Conservation (phyloP, 108 stramenopile genomes). For the Parietichytrium sp. region DNA sequence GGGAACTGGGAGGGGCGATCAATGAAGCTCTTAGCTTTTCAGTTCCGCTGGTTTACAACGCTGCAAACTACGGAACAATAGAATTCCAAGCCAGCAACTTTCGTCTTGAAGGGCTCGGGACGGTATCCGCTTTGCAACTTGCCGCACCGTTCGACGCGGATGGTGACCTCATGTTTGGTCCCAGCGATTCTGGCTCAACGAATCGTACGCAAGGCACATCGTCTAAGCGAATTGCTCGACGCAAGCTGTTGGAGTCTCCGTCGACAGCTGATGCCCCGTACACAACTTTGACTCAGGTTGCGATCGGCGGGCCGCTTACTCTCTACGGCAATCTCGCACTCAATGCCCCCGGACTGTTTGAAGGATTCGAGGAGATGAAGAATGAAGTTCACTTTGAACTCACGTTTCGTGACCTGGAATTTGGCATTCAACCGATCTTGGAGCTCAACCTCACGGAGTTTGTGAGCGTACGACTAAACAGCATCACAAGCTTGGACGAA, state of each 20-base stretch:
- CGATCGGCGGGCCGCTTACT: background rate
- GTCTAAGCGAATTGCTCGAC: background rate
- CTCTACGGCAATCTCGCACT: background rate
- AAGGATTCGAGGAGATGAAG: background rate
- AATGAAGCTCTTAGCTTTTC: background rate
- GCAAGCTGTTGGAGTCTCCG: no score
- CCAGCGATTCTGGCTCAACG: background rate
- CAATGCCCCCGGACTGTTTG: conserved; percentile 16
- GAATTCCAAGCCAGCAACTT: background rate
- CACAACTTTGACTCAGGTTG: background rate
- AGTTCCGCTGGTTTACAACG: conserved; percentile 34
- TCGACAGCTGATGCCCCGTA: background rate
- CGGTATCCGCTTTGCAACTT: background rate
- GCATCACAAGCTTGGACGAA: background rate
- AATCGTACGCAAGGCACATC: background rate
- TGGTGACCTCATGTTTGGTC: background rate
- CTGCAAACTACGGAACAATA: background rate
- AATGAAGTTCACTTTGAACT: background rate
- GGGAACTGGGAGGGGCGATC: background rate
- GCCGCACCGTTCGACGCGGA: background rate
- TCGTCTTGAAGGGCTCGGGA: background rate
- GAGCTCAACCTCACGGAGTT: background rate
- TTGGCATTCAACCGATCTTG: background rate
- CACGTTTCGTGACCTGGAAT: background rate
- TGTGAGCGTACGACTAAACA: background rate